Evolutionary conservation across 768 basidiomycete species (phyloP).

Genomic region (Tricholoma terreum): DNA sequence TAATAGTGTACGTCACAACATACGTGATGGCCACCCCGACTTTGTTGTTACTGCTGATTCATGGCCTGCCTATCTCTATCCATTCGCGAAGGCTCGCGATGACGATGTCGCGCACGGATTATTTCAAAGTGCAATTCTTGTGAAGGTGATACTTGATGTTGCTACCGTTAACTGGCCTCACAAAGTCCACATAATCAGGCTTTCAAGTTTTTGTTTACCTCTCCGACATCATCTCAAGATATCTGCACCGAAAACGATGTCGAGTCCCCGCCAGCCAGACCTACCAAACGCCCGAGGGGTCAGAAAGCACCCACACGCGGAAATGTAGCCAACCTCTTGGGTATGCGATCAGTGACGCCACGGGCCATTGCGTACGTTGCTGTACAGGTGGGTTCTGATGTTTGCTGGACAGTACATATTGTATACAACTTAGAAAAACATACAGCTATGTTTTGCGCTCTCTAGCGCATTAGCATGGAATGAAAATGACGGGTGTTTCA

Average conservation of each 20-base stretch:
- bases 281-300: not conserved
- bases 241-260: not conserved
- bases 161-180: too few relatives aligned
- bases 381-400: not conserved
- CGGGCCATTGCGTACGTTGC: not conserved
- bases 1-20: not conserved
- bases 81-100: not conserved
- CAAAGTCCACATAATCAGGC: too few relatives aligned
- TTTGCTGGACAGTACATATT: not conserved
- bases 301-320: not conserved
- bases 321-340: not conserved
- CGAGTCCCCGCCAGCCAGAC: not conserved
- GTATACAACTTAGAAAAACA: too few relatives aligned
- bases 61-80: constrained; percentile 20
- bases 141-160: too few relatives aligned
- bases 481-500: not conserved
- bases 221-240: not conserved
- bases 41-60: constrained; percentile 7
- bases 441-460: not conserved
- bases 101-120: not conserved
- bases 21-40: not conserved
- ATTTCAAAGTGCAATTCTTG: not conserved
- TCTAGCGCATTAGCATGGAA: not conserved
- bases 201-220: too few relatives aligned
- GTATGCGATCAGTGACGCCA: not conserved